phyloP scores from a whole-genome alignment of 2,329 filamentous ascomycete species.

The Arachnomyces sp. region DNA sequence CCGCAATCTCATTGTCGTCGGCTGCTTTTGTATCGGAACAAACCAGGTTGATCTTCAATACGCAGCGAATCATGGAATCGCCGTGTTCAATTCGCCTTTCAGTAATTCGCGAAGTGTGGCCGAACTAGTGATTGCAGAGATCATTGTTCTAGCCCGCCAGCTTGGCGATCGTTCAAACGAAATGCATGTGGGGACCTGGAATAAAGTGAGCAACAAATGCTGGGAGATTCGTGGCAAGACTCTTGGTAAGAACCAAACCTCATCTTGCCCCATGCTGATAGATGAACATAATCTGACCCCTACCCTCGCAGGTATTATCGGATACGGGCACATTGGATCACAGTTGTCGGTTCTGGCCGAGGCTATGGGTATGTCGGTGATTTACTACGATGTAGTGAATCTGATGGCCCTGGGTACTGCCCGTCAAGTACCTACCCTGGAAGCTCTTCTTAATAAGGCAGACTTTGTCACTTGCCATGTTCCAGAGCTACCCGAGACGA shows the following conservation, averaged over 20 bases:
- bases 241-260: conserved; percentile 50
- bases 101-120: conserved; percentile 96
- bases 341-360: conserved; percentile 93
- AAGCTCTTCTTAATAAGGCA: conserved; percentile 65
- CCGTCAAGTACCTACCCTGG: conserved; percentile 68
- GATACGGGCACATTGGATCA: conserved; percentile 94
- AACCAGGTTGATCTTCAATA: conserved; percentile 45
- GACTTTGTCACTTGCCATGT: conserved; percentile 96
- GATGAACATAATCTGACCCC: conserved; percentile 12
- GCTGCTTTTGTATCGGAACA: conserved; percentile 98
- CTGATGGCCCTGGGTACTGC: conserved; percentile 90
- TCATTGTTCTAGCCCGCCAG: conserved; percentile 85
- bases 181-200: conserved; percentile 91
- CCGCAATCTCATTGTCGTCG: conserved; percentile 89
- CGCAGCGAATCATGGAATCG: conserved; percentile 56
- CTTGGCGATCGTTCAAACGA: conserved; percentile 87
- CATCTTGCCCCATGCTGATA: background rate
- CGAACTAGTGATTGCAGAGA: conserved; percentile 88
- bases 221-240: conserved; percentile 99
- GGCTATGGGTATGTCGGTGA: conserved; percentile 95
- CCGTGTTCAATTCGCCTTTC: conserved; percentile 98
- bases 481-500: conserved; percentile 85
- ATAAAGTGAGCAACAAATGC: conserved; percentile 93
- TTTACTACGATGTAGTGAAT: conserved; percentile 92
- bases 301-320: conserved; percentile 63